Conservation (phyloP, 257 asterid species). For the Fraxinus cuspidata region DNA sequence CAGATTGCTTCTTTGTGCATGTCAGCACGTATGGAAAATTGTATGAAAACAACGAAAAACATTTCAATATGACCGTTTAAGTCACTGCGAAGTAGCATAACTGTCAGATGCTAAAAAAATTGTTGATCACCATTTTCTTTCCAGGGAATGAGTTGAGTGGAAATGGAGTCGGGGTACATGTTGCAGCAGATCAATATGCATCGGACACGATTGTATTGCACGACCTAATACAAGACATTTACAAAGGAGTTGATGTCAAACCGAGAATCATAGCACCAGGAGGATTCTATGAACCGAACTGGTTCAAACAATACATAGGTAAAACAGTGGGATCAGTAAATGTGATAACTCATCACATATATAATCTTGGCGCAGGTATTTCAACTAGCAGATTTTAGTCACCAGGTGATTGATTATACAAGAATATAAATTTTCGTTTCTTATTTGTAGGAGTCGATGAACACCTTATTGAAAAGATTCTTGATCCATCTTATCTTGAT, state of each 20-base stretch:
- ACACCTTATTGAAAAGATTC: conserved; percentile 48
- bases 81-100: not conserved
- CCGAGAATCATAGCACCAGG: conserved; percentile 62
- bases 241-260: conserved; percentile 30
- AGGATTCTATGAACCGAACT: conserved; percentile 56
- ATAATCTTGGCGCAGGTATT: conserved; percentile 78
- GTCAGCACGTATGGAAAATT: not conserved
- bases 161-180: conserved; percentile 50
- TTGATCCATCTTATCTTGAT: conserved; percentile 48
- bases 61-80: not conserved
- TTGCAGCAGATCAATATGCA: conserved; percentile 55
- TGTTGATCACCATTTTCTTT: not conserved
- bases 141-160: conserved; percentile 75
- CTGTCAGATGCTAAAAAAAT: not conserved
- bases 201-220: conserved; percentile 41
- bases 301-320: conserved; percentile 47
- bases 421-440: not conserved
- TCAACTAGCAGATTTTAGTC: not conserved
- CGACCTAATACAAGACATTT: conserved; percentile 41
- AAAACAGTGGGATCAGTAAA: conserved; percentile 39
- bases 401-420: not conserved
- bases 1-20: not conserved
- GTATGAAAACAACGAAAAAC: not conserved
- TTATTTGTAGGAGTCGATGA: conserved; percentile 49
- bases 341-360: conserved; percentile 64